Evolutionary conservation across 805 yeast species (phyloP), one percentile per base, ranked within the genome.

Genomic region (Yarrowia sp.): DNA sequence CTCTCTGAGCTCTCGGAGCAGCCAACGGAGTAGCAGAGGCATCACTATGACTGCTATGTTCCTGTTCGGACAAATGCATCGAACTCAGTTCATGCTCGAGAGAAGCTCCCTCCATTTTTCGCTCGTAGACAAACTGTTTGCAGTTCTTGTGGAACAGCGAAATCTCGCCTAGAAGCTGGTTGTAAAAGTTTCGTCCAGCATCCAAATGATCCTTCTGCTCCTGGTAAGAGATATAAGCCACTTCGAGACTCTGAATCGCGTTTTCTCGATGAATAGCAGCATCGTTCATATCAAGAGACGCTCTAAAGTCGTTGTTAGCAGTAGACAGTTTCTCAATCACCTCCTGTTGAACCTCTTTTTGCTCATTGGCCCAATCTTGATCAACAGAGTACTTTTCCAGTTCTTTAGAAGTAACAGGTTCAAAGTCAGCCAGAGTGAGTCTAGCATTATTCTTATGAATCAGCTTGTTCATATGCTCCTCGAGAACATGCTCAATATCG

Each of bases 131-230:
- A 72, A 77, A 87, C 14, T 77, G 75, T 67, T 83, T 84, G 67
- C 87, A 80, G 44, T 82, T 84, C 13, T 75, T 74, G 44, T 81
- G 70, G 18, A 86, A 80, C 2, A 69, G 74, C 33, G 77, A 75
- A 6, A 84, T 80, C 62, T 82, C 82, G 8, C 73, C 74, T 35
- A 81, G 75, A 67, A 90, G 83, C 63, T 86, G 88, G 42, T 79
- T 79, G 76, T 92, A 92, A 72, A 92, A 92, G 64, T 81, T 80
- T 0, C 83, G 70, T 0, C 96, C 97, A 69, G 88, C 89, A 35
- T 81, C 81, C 32, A 90, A 73, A 71, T 89, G 88, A 5, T 79
- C 76, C 15, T 81, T 74, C 1, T 90, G 79, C 69, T 88, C 90
- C 33, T 80, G 74, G 70, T 79, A 87, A 55, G 83, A 80, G 43